A percentile compares a stretch with the other conserved stretches of the same genome.
Evolutionary conservation across 495 filamentous ascomycete species (phyloP).

Genomic region (Hypomontagnella monticulosa): DNA sequence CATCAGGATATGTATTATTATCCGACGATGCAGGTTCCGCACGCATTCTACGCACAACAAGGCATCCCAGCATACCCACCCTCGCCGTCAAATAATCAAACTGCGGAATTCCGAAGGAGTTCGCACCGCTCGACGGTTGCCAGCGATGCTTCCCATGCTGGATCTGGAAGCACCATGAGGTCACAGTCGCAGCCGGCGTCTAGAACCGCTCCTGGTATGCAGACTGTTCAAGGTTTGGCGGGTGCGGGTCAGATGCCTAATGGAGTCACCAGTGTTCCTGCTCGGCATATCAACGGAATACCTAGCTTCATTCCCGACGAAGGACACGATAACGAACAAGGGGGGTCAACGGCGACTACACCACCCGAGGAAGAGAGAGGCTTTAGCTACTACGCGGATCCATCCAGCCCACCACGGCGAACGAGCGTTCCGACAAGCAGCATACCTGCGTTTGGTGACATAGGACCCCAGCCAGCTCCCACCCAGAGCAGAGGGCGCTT

Average conservation of each 20-base stretch:
- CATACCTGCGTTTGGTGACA: constrained; percentile 56
- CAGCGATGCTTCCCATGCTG: constrained; percentile 50
- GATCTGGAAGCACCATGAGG: constrained; percentile 57
- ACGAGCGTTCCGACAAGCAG: constrained; percentile 48
- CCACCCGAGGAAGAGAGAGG: constrained; percentile 52
- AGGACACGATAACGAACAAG: constrained; percentile 49
- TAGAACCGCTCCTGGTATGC: constrained; percentile 45
- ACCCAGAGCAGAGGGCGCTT: constrained; percentile 52
- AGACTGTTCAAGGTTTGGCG: constrained; percentile 33
- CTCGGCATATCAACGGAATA: constrained; percentile 56
- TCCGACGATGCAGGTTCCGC: constrained; percentile 42
- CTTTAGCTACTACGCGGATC: constrained; percentile 40
- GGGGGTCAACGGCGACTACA: constrained; percentile 46
- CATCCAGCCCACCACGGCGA: constrained; percentile 47
- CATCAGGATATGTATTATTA: constrained; percentile 58
- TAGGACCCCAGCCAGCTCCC: constrained; percentile 43
- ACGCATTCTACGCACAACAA: constrained; percentile 46
- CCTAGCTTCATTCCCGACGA: constrained; percentile 62
- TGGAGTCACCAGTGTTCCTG: constrained; percentile 43
- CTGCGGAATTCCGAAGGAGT: constrained; percentile 59
- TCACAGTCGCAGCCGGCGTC: constrained; percentile 68
- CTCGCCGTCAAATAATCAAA: constrained; percentile 54
- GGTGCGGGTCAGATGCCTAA: constrained; percentile 43
- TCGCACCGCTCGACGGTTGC: constrained; percentile 57
- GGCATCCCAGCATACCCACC: constrained; percentile 57